phyloP scores from a whole-genome alignment of 2,329 filamentous ascomycete species.

The Rhinocladiella mackenziei region DNA sequence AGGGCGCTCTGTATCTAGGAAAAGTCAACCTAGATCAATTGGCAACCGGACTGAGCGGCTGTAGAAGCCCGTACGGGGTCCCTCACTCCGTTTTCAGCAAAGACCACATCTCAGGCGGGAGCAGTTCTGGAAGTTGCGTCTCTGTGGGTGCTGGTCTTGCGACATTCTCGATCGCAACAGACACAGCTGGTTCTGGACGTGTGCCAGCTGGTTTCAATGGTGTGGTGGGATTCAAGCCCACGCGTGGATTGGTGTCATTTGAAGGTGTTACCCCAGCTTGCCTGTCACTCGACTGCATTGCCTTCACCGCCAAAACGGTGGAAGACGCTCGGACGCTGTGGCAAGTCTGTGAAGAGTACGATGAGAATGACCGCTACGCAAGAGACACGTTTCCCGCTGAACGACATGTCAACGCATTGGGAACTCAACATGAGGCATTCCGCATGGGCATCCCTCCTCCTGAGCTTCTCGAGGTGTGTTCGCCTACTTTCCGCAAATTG shows the following conservation, averaged over 20 bases:
- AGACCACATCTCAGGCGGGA: slow-evolving; percentile 54
- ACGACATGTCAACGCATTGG: slow-evolving; percentile 31
- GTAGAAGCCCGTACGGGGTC: slow-evolving; percentile 55
- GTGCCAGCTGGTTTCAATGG: slow-evolving; percentile 31
- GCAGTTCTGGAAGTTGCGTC: slow-evolving; percentile 54
- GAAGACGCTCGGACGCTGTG: slow-evolving; percentile 50
- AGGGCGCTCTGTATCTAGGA: slow-evolving; percentile 55
- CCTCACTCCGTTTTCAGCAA: slow-evolving; percentile 50
- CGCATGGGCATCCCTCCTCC: slow-evolving; percentile 48
- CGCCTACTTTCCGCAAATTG: slow-evolving; percentile 38
- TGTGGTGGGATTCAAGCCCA: slow-evolving; percentile 32
- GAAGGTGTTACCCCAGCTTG: slow-evolving; percentile 44
- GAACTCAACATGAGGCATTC: slow-evolving; percentile 40
- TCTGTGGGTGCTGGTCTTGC: slow-evolving; percentile 46
- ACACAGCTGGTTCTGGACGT: slow-evolving; percentile 32
- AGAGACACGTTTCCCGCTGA: slow-evolving; percentile 37
- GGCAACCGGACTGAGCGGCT: slow-evolving; percentile 58
- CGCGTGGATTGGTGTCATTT: slow-evolving; percentile 29
- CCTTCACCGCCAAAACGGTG: slow-evolving; percentile 46
- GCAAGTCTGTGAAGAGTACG: slow-evolving; percentile 48
- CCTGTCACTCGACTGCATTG: slow-evolving; percentile 55
- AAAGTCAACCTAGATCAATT: slow-evolving; percentile 60
- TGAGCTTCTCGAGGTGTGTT: slow-evolving; percentile 43
- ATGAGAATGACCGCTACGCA: slow-evolving; percentile 51
- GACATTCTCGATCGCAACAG: slow-evolving; percentile 51